A percentile compares a stretch with the other conserved stretches of the same genome.
These are phyloP conservation scores for Clonostachys chloroleuca DNA, from an alignment of 2,329 filamentous ascomycete genomes.

Conservation along the genomic window DNA sequence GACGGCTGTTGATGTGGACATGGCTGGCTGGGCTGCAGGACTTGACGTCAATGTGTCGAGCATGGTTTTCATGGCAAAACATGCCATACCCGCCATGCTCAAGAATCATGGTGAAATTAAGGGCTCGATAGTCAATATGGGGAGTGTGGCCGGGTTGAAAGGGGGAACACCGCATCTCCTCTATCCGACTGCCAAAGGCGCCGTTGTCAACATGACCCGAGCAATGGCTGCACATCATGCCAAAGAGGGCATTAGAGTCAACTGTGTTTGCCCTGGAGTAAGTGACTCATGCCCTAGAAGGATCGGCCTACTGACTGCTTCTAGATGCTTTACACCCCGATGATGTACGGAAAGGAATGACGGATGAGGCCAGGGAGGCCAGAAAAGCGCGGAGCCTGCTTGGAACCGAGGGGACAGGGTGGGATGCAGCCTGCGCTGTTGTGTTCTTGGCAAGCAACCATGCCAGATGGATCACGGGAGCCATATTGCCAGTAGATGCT, in stretches of 20 bases:
- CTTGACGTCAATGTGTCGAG: constrained; percentile 60
- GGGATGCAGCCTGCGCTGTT: constrained; percentile 34
- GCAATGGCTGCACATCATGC: constrained; percentile 47
- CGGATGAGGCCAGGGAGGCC: constrained; percentile 25
- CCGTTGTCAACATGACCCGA: constrained; percentile 44
- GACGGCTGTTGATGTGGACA: constrained; percentile 56
- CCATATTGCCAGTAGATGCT: constrained; percentile 33
- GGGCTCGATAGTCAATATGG: constrained; percentile 58
- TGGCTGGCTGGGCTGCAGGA: constrained; percentile 49
- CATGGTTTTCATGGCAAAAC: constrained; percentile 62
- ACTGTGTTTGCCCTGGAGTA: constrained; percentile 40
- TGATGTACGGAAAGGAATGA: constrained; percentile 37
- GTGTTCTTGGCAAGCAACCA: constrained; percentile 31
- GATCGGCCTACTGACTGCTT: too few relatives aligned
- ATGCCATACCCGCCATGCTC: constrained; percentile 55
- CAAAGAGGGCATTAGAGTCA: constrained; percentile 37
- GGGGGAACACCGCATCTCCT: constrained; percentile 38
- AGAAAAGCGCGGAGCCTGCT: constrained; percentile 30
- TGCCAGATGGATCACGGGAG: constrained; percentile 37
- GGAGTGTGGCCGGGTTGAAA: constrained; percentile 51
- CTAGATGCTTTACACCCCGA: constrained; percentile 39
- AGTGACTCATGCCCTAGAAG: too few relatives aligned
- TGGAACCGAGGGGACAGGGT: constrained; percentile 34
- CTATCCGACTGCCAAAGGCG: constrained; percentile 42
- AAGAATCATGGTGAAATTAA: constrained; percentile 32